phyloP scores from a whole-genome alignment of 306 rosid species.

The Castanea mollissima region DNA sequence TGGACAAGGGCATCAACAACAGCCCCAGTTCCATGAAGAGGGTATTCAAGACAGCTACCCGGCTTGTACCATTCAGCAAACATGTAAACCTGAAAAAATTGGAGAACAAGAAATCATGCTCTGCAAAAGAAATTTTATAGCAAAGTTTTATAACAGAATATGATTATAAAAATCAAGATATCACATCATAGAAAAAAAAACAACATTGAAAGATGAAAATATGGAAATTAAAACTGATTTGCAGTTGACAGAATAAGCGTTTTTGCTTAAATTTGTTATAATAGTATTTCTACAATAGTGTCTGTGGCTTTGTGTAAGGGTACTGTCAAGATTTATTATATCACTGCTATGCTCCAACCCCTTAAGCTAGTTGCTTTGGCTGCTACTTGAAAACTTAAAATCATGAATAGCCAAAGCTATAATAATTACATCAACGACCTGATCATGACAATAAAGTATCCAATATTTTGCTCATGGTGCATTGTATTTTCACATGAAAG shows the following conservation, averaged over 20 bases:
- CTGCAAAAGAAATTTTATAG: not conserved
- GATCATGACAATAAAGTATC: not conserved
- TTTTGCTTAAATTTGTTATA: not conserved
- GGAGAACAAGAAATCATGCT: slow-evolving; percentile 4
- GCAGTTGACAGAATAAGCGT: not conserved
- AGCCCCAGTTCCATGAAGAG: slow-evolving; percentile 74
- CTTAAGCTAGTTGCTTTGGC: not conserved
- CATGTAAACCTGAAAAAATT: slow-evolving; percentile 70
- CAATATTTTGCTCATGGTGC: not conserved
- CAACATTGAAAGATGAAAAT: not conserved
- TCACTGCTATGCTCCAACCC: not conserved
- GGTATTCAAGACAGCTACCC: slow-evolving; percentile 87
- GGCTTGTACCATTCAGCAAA: slow-evolving; percentile 98
- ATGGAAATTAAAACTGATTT: not conserved
- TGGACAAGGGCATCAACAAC: slow-evolving; percentile 80
- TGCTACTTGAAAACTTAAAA: not conserved
- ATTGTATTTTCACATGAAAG: not conserved
- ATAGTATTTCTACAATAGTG: not conserved
- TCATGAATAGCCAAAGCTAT: not conserved
- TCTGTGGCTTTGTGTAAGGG: not conserved
- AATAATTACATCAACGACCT: not conserved
- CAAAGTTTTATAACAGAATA: not conserved
- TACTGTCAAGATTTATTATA: not conserved
- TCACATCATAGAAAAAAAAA: not conserved
- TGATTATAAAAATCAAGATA: not conserved